Evolutionary conservation across 1,284 basidiomycete species (phyloP), one percentile per base, ranked within the genome.

Genomic region (Sphagnurus paluster): DNA sequence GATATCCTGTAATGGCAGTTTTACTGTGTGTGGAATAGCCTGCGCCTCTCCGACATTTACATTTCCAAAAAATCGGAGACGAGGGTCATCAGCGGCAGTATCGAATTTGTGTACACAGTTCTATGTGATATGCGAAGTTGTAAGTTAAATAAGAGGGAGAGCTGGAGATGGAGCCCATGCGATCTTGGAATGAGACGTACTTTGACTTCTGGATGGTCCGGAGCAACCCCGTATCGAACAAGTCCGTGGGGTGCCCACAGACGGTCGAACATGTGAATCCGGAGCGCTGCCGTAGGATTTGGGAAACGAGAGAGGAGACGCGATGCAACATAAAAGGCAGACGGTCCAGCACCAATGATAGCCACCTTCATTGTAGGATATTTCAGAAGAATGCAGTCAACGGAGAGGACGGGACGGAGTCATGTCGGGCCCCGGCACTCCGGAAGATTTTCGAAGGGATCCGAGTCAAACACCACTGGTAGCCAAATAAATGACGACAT

Each of bases 201-300:
- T 79, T 98, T 99, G 62, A 99, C 96, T 72, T 99, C 96, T 1
- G 96, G 94, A 67, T 99, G 97, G 70, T 99, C 97, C 30, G 97
- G 96, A 7, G 97, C 97, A 5, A 99, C 97, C 1, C 97, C 96
- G 60, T 97, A 99, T 32, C 97, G 75, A 1, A 96, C 94, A 0
- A 99, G 78, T 0, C 97, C 97, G 63, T 97, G 92, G 2, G 97
- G 97, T 23, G 92, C 86, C 76, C 96, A 98, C 2, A 98, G 75
- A 16, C 92, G 77, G 68, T 99, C 97, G 63, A 87, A 99, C 65
- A 99, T 72, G 64, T 99, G 91, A 10, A 99, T 80, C 29, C 78
- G 71, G 20, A 90, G 67, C 49, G 66, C 58, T 7, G 70, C 65
- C 2, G 68, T 58, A 5, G 56, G 39, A 20, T 63, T 57, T 1